Evolutionary conservation across 805 yeast genomes (phyloP).

Genomic region (Komagataella mondaviorum): DNA sequence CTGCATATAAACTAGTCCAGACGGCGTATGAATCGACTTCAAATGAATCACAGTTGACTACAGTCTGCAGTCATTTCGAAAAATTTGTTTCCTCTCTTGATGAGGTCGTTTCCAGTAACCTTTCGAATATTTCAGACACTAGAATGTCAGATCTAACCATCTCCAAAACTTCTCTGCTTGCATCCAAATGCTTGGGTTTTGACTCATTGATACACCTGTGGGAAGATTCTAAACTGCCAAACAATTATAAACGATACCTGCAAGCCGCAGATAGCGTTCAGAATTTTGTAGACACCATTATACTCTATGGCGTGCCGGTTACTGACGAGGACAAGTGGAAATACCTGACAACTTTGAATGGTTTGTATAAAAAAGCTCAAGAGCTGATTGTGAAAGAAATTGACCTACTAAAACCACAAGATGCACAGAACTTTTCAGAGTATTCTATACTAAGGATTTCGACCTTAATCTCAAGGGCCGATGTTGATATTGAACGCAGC

Average conservation of each 20-base stretch:
- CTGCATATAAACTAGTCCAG: constrained; percentile 13
- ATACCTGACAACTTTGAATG: constrained; percentile 22
- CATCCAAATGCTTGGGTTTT: constrained; percentile 15
- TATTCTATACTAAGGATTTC: constrained; percentile 15
- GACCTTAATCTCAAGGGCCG: constrained; percentile 35
- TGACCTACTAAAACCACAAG: constrained; percentile 6
- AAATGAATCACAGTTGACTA: constrained; percentile 2
- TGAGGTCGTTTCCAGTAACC: constrained; percentile 5
- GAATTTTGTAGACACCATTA: constrained; percentile 24
- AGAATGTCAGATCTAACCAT: neutral
- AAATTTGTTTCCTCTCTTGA: constrained; percentile 8
- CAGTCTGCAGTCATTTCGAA: neutral
- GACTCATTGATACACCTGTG: constrained; percentile 19
- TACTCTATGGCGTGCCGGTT: constrained; percentile 6
- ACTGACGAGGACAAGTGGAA: constrained; percentile 21
- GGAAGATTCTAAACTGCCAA: constrained; percentile 16
- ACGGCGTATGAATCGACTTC: constrained; percentile 13
- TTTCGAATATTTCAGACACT: constrained; percentile 8
- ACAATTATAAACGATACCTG: constrained; percentile 23
- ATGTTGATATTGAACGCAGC: constrained; percentile 36
- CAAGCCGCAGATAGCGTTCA: constrained; percentile 30
- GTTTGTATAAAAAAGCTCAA: constrained; percentile 24
- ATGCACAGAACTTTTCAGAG: constrained; percentile 14
- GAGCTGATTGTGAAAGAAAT: constrained; percentile 15
- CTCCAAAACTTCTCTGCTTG: constrained; percentile 14